Evolutionary conservation across 306 rosid species (phyloP).

Genomic region (Astragalus glycyphyllos): DNA sequence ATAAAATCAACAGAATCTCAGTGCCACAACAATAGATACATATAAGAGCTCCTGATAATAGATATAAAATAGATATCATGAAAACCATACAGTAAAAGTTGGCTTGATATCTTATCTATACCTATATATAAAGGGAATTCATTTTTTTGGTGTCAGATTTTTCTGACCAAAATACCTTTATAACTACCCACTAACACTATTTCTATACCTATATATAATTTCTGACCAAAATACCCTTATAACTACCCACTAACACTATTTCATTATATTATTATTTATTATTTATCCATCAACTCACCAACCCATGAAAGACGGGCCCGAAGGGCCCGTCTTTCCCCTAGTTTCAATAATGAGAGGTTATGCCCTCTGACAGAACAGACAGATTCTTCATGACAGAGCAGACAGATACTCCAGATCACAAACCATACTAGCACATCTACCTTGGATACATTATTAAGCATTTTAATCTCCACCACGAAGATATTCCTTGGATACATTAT

Average conservation of each 20-base stretch:
- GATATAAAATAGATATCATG: slow-evolving; percentile 5
- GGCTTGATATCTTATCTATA: slow-evolving; percentile 20
- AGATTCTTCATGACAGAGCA: not conserved
- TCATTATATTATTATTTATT: no score
- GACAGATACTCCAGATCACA: not conserved
- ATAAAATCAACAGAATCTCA: not conserved
- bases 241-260: no score
- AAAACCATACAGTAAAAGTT: slow-evolving; percentile 4
- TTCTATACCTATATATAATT: no score
- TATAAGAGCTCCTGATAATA: slow-evolving; percentile 19
- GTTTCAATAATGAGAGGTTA: slow-evolving; percentile 10
- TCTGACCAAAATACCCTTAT: no score
- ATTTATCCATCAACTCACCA: no score
- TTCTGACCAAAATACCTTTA: no score
- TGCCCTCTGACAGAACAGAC: slow-evolving; percentile 30
- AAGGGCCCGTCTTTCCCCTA: no score
- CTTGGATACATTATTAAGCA: slow-evolving; percentile 98
- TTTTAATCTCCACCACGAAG: slow-evolving; percentile 92
- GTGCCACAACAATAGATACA: slow-evolving; percentile 25
- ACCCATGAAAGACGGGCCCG: no score
- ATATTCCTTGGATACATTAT: slow-evolving; percentile 97
- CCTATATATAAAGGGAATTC: no score
- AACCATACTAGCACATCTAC: slow-evolving; percentile 50
- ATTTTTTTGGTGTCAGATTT: no score
- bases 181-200: no score